Conservation (phyloP, 169 alveolate genomes). For the Eimeria acervulina region DNA sequence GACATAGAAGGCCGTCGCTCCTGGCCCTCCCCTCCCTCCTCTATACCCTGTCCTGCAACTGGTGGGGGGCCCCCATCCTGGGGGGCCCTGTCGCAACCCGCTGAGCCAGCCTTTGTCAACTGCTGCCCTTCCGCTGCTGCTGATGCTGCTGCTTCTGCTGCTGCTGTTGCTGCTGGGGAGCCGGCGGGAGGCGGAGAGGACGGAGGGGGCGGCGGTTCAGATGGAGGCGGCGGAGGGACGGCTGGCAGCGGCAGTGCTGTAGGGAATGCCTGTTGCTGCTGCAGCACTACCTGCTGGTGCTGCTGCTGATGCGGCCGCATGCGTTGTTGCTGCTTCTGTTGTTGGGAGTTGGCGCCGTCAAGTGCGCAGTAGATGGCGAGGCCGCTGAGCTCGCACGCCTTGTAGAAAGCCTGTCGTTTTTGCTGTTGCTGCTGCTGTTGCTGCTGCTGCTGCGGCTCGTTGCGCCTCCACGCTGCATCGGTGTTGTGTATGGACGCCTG, state of each 20-base stretch:
- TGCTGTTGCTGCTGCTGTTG: slow-evolving; percentile 11
- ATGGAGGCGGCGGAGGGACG: slow-evolving; percentile 30
- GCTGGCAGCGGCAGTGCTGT: neutral
- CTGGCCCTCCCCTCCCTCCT: neutral
- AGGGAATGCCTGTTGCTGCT: neutral
- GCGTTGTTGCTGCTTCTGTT: neutral
- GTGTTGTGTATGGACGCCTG: slow-evolving; percentile 77
- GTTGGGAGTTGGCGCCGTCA: slow-evolving; percentile 16
- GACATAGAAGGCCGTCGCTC: neutral
- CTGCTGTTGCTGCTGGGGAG: slow-evolving; percentile 33
- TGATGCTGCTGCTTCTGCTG: neutral
- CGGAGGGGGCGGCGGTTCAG: neutral
- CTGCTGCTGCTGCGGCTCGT: slow-evolving; percentile 6
- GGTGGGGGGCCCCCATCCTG: neutral
- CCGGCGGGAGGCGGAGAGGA: slow-evolving; percentile 6
- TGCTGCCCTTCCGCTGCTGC: neutral
- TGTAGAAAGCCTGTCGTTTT: slow-evolving; percentile 49
- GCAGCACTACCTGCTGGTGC: slow-evolving; percentile 7
- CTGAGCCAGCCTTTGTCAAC: neutral
- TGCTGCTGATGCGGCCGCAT: slow-evolving; percentile 33
- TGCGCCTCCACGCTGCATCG: slow-evolving; percentile 75
- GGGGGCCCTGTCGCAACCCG: neutral
- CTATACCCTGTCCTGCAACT: neutral
- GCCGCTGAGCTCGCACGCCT: slow-evolving; percentile 77
- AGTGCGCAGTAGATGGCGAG: slow-evolving; percentile 78